phyloP scores from a whole-genome alignment of 331 rosid genomes.

The Dryas integrifolia region DNA sequence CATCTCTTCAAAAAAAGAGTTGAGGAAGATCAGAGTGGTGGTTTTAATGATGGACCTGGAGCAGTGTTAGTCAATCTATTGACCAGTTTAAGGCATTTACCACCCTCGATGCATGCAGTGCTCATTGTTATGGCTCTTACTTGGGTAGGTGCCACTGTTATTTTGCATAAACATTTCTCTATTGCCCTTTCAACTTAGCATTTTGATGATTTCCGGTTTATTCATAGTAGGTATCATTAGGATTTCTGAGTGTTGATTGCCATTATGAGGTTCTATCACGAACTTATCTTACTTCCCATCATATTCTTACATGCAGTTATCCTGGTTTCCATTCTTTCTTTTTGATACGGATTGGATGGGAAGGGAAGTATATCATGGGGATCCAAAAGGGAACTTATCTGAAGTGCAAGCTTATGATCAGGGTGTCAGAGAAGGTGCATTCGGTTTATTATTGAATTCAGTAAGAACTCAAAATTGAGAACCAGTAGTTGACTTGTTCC shows the following conservation, averaged over 20 bases:
- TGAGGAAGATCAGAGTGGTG: conserved; percentile 53
- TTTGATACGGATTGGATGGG: conserved; percentile 99
- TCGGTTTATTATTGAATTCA: conserved; percentile 98
- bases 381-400: conserved; percentile 74
- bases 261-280: conserved; percentile 7
- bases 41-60: conserved; percentile 77
- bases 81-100: conserved; percentile 94
- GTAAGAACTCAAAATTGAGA: conserved; percentile 79
- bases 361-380: conserved; percentile 96
- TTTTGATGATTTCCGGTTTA: background rate
- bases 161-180: conserved; percentile 17
- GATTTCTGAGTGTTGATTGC: conserved; percentile 5
- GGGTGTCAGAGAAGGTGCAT: conserved; percentile 99
- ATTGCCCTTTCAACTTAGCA: conserved; percentile 5
- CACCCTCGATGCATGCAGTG: conserved; percentile 97
- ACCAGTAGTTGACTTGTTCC: conserved; percentile 12
- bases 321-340: conserved; percentile 98
- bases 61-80: conserved; percentile 85
- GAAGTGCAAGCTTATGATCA: conserved; percentile 59
- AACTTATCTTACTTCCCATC: conserved; percentile 21
- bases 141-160: conserved; percentile 60
- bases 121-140: conserved; percentile 95
- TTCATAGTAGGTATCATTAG: conserved; percentile 6
- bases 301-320: conserved; percentile 53
- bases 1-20: conserved; percentile 23